Base-by-base conservation (phyloP, 2,329 filamentous ascomycete genomes). In the Plectosphaerella cucumerina region DNA sequence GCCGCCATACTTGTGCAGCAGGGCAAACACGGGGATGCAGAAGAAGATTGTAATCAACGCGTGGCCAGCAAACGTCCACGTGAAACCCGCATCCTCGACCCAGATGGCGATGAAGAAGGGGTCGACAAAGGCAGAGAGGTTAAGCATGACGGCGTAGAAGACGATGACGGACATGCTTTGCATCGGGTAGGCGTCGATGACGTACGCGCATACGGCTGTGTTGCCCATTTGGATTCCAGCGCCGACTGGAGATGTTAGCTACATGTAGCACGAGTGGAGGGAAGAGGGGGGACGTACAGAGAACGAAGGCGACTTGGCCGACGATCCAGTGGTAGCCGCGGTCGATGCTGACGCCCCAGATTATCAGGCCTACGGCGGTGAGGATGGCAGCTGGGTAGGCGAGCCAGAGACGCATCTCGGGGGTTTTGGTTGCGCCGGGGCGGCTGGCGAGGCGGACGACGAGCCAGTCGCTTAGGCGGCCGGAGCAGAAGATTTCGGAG, bases 181-280 rank as follows among this genome's bases (percentile, higher is more conserved):
- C 15, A 77, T 61, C 0, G 77, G 78, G 59, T 82, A 82, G 44
- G 70, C 70, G 59, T 83, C 80, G 33, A 82, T 71, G 15, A 82
- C 70, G 58, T 82, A 82, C 6, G 72, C 69, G 43, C 70, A 75
- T 10, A 76, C 64, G 3, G 74, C 72, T 0, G 77, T 79, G 59
- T 82, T 83, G 31, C 78, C 78, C 48, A 81, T 75, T 54, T 83
- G 78, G 54, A 81, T 74, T 17, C 79, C 78, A 1, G 75, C 73
- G 1, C 74, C 75, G 59, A 80, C 76, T 78, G 48, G 15, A 22
- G 11, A 22, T 37, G 34, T 54, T 44, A 48, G 51, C 47, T n/a
- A 8, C 12, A 3, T 11, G n/a, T 26, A 4, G 5, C n/a, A n/a
- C n/a, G n/a, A n/a, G n/a, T n/a, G 18, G 3, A 33, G 6, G 43